phyloP scores from a whole-genome alignment of 305 asterid species.

The Solanum hybrid region DNA sequence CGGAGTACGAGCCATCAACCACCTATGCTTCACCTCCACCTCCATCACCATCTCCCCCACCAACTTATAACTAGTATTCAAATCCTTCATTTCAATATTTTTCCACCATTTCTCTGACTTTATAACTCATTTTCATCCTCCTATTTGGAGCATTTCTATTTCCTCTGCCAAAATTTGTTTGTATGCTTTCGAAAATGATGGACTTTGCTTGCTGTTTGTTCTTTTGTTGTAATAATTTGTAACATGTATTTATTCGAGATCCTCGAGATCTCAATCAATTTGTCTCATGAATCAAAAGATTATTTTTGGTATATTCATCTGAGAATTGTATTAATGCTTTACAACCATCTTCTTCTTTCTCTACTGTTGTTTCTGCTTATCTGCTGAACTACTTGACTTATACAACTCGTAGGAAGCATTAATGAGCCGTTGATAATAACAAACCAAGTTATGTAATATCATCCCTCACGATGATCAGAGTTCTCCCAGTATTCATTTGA shows the following conservation, averaged over 20 bases:
- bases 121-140: neutral
- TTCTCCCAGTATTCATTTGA: neutral
- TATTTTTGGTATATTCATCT: neutral
- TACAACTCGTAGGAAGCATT: neutral
- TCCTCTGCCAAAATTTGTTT: neutral
- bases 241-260: neutral
- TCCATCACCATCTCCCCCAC: neutral
- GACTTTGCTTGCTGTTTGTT: neutral
- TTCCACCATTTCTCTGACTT: neutral
- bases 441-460: neutral
- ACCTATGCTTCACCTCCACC: constrained; percentile 3
- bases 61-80: neutral
- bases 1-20: neutral
- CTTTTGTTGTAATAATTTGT: neutral
- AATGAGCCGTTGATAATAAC: neutral
- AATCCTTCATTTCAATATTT: neutral
- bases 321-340: neutral
- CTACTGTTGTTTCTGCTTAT: neutral
- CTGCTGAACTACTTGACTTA: neutral
- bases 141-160: neutral
- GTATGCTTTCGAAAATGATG: neutral
- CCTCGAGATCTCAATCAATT: neutral
- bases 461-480: neutral
- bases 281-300: neutral
- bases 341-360: neutral